Evolutionary conservation across 108 stramenopile species (phyloP), one percentile per base, ranked within the genome.

Genomic region (Craspedostauros australis): DNA sequence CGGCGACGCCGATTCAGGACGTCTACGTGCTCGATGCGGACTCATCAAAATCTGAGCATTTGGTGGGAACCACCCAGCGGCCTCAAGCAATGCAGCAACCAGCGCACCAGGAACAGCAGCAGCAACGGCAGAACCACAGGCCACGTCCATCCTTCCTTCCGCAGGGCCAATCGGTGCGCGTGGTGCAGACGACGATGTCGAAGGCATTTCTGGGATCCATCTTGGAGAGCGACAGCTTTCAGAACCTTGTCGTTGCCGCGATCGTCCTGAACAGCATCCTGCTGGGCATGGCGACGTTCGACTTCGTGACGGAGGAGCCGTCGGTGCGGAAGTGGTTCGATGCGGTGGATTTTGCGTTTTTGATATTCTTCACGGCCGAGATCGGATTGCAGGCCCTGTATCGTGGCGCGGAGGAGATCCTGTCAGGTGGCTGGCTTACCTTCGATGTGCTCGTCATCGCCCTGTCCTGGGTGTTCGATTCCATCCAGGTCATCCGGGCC

Each of bases 201-300:
- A n/a, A n/a, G n/a, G n/a, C n/a, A n/a, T n/a, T n/a, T n/a, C n/a
- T n/a, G n/a, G n/a, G n/a, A n/a, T n/a, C n/a, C n/a, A n/a, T n/a
- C n/a, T n/a, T n/a, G n/a, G n/a, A n/a, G n/a, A n/a, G n/a, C 54
- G 21, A 68, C 34, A 54, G 33, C 5, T 31, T 52, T n/a, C 50
- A 52, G 23, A 15, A 18, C 9, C n/a, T 25, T 26, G 58, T 77
- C 14, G 32, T 77, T 30, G 8, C 43, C 0, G 26, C 69, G 24
- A 77, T 77, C 14, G 27, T 60, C 18, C 30, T 68, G 4, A 70
- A 76, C 54, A 34, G 62, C 4, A 42, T 68, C 36, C 37, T 72
- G 56, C 55, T 76, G 75, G 70, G 75, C 9, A 20, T 76, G 21
- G 75, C 61, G 11, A 76, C 75, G 5, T 76, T 76, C 53, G 49